These are phyloP conservation scores for Trifolium dubium DNA, from an alignment of 306 rosid genomes.

Conservation along the genomic window DNA sequence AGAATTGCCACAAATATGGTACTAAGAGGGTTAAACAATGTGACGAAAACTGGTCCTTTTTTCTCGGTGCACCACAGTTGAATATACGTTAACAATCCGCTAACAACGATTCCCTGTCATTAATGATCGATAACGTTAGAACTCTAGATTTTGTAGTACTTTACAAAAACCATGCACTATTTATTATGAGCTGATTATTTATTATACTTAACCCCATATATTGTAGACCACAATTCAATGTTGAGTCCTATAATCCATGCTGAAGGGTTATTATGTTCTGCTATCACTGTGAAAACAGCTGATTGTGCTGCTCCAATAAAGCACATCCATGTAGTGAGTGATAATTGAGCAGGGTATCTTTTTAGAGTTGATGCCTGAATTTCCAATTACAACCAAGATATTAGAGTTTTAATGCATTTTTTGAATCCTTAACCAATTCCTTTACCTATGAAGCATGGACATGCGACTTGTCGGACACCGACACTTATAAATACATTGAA, in stretches of 20 bases:
- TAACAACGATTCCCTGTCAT: slow-evolving; percentile 69
- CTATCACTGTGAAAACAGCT: slow-evolving; percentile 58
- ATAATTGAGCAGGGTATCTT: slow-evolving; percentile 84
- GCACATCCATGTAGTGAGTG: slow-evolving; percentile 80
- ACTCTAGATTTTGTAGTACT: background rate
- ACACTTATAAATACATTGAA: no score
- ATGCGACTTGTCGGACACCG: no score
- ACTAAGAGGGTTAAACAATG: slow-evolving; percentile 71
- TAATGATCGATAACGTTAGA: slow-evolving; percentile 17
- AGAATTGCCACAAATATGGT: slow-evolving; percentile 69
- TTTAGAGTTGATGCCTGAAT: slow-evolving; percentile 75
- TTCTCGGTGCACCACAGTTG: slow-evolving; percentile 82
- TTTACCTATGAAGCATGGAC: no score
- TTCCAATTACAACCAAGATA: background rate
- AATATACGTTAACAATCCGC: slow-evolving; percentile 59
- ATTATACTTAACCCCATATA: slow-evolving; percentile 67
- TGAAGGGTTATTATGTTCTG: slow-evolving; percentile 50
- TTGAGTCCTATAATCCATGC: slow-evolving; percentile 80
- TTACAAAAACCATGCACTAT: background rate
- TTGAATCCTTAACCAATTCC: no score
- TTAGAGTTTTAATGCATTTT: background rate
- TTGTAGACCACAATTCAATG: slow-evolving; percentile 69
- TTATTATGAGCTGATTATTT: background rate
- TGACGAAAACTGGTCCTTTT: slow-evolving; percentile 88
- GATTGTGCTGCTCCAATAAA: slow-evolving; percentile 83